Base-by-base conservation (phyloP, 192 early-diverging fungal genomes). In the Glomus cerebriforme region DNA sequence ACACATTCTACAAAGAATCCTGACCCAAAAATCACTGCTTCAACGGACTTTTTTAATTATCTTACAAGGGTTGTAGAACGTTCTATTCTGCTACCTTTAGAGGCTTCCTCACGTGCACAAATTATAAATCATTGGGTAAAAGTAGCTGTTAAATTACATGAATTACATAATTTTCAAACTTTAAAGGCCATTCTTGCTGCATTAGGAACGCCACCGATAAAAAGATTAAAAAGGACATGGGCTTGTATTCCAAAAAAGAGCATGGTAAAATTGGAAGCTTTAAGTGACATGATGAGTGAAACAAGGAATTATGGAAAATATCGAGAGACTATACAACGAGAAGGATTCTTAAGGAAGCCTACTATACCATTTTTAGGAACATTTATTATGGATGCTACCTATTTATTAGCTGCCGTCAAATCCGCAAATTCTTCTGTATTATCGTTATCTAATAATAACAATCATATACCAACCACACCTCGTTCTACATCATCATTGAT, bases 21-120 rank as follows among this genome's bases (percentile, higher is more conserved):
- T 0, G 84, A 91, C 60, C 82, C 85, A n/a, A 83, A 85, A 2
- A 86, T 95, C 12, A 89, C 88, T 34, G 88, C 88, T 0, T 88
- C 87, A 17, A 89, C 93, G 19, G 93, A 94, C 71, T 92, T 92
- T 82, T 95, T 95, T 89, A 95, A 95, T 77, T 94, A 91, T 77
- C 69, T 94, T 9, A 92, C 93, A n/a, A 85, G 92, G 13, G 72
- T 92, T 32, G 87, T 95, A 37, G 93, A 95, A 79, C 88, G 87
- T 78, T 88, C 93, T 0, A 90, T 95, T 32, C 76, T 95, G 32
- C 83, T 87, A 37, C 91, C 89, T 2, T 80, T 82, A 29, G 86
- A 89, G 78, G 84, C 90, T 1, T 82, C 86, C 8, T 84, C 83
- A 58, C 80, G 93, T 31, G 92, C 91, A 1, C 84, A 87, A 58